phyloP scores from a whole-genome alignment of 768 basidiomycete species.

The Tylopilus sp. region DNA sequence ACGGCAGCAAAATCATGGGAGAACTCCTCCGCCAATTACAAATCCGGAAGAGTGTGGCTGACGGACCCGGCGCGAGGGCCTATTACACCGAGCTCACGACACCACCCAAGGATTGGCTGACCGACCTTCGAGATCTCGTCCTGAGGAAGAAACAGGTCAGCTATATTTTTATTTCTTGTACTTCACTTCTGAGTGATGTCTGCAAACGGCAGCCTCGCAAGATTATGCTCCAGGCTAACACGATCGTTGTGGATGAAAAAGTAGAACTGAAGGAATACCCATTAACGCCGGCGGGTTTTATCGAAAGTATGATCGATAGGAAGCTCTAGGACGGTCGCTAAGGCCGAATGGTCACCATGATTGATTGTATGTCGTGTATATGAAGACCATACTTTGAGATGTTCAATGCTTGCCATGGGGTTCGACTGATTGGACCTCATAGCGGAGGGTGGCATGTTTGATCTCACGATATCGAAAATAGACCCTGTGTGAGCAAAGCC shows the following conservation, averaged over 20 bases:
- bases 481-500: background rate
- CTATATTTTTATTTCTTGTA: conserved; percentile 4
- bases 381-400: background rate
- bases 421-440: background rate
- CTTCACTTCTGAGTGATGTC: background rate
- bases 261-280: conserved; percentile 80
- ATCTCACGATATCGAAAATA: conserved; percentile 8
- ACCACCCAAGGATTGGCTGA: conserved; percentile 68
- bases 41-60: conserved; percentile 82
- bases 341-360: background rate
- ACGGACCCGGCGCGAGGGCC: conserved; percentile 71
- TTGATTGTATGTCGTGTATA: background rate
- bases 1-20: conserved; percentile 65
- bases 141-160: conserved; percentile 74
- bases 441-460: background rate
- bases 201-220: conserved; percentile 61
- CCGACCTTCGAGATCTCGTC: conserved; percentile 73
- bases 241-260: conserved; percentile 60
- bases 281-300: conserved; percentile 65
- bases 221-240: conserved; percentile 82
- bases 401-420: background rate
- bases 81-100: conserved; percentile 81
- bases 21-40: conserved; percentile 78
- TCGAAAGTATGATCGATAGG: conserved; percentile 81
- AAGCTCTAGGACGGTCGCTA: conserved; percentile 35